Conservation (phyloP, 2,329 filamentous ascomycete genomes). For the Zopfia rhizophila region DNA sequence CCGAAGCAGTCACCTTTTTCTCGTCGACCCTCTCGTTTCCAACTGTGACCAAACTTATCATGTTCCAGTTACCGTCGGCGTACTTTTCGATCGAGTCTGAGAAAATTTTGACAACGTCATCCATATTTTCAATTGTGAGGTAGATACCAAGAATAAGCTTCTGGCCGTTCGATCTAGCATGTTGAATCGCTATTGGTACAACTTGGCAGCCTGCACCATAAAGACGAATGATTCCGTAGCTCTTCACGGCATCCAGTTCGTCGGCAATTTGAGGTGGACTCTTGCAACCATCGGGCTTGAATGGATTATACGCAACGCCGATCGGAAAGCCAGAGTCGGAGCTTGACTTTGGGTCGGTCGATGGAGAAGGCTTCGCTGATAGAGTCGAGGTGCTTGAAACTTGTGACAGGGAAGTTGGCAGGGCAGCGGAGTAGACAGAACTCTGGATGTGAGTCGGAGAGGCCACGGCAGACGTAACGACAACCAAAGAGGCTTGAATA, state of each 20-base stretch:
- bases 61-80: conserved; percentile 69
- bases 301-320: conserved; percentile 48
- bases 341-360: neutral
- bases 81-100: conserved; percentile 63
- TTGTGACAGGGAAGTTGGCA: conserved; percentile 16
- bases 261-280: conserved; percentile 67
- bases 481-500: neutral
- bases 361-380: conserved; percentile 3
- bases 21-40: conserved; percentile 83
- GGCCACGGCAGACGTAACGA: conserved; percentile 9
- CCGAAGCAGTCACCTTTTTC: conserved; percentile 55
- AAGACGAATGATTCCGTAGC: conserved; percentile 74
- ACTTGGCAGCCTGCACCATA: conserved; percentile 86
- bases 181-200: conserved; percentile 69
- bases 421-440: conserved; percentile 8
- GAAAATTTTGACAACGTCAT: conserved; percentile 69
- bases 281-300: conserved; percentile 67
- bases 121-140: conserved; percentile 61
- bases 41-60: conserved; percentile 76
- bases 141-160: conserved; percentile 81
- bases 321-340: conserved; percentile 29
- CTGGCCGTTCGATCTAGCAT: conserved; percentile 71
- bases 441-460: conserved; percentile 2
- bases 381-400: conserved; percentile 7
- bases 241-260: conserved; percentile 70